Evolutionary conservation across 768 basidiomycete species (phyloP).

Genomic region (Suillus decipiens): DNA sequence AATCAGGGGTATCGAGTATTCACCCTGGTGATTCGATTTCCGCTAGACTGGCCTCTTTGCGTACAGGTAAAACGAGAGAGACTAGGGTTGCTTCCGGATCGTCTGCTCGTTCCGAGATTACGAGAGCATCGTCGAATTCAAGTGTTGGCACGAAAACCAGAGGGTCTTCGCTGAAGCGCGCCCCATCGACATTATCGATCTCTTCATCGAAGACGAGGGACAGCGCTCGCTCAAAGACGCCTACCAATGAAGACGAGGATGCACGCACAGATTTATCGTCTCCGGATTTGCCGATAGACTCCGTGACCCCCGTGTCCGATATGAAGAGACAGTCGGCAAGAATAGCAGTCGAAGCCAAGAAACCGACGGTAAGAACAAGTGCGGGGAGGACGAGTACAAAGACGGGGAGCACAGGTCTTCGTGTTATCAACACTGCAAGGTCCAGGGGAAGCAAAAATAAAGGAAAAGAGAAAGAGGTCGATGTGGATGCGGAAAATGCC

Average conservation of each 20-base stretch:
- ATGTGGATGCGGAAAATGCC: conserved; percentile 23
- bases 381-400: conserved; percentile 14
- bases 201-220: conserved; percentile 6
- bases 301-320: conserved; percentile 33
- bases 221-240: conserved; percentile 13
- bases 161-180: not conserved
- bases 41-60: not conserved
- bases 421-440: conserved; percentile 47
- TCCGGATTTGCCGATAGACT: conserved; percentile 34
- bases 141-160: not conserved
- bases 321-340: conserved; percentile 24
- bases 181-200: conserved; percentile 3
- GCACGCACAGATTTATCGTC: conserved; percentile 23
- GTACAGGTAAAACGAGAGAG: not conserved
- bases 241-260: conserved; percentile 18
- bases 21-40: conserved; percentile 1
- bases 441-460: conserved; percentile 45
- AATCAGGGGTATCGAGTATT: not conserved
- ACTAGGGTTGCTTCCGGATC: not conserved
- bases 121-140: not conserved
- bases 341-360: not conserved
- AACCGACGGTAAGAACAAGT: not conserved
- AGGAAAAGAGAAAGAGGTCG: conserved; percentile 25
- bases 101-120: conserved; percentile 5
- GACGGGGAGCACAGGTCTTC: conserved; percentile 19